phyloP scores from a whole-genome alignment of 805 yeast species.

The Wickerhamomyces mucosus region DNA sequence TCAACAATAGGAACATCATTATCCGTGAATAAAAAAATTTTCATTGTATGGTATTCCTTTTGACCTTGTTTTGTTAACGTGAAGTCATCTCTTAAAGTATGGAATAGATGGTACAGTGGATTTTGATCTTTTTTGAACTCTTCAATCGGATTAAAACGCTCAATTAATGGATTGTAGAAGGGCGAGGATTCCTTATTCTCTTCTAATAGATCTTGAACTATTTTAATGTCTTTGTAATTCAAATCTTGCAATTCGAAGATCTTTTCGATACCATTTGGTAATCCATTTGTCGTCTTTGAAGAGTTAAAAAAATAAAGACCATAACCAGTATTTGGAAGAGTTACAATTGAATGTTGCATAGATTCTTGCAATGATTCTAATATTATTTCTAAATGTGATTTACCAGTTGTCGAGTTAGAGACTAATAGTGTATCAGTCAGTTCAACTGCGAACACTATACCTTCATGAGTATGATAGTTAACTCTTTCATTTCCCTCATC shows the following conservation, averaged over 20 bases:
- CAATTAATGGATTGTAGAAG: slow-evolving; percentile 17
- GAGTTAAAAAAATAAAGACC: slow-evolving; percentile 63
- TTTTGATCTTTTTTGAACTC: slow-evolving; percentile 14
- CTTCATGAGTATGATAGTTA: slow-evolving; percentile 45
- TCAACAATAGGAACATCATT: slow-evolving; percentile 56
- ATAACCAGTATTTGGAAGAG: slow-evolving; percentile 59
- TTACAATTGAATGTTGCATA: slow-evolving; percentile 54
- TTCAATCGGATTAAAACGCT: slow-evolving; percentile 22
- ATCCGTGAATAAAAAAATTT: slow-evolving; percentile 65
- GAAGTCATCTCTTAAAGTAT: slow-evolving; percentile 47
- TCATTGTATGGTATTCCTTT: slow-evolving; percentile 40
- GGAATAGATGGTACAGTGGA: slow-evolving; percentile 36
- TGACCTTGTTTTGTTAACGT: slow-evolving; percentile 28
- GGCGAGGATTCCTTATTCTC: slow-evolving; percentile 25
- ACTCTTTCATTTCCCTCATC: slow-evolving; percentile 1
- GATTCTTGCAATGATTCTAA: slow-evolving; percentile 50
- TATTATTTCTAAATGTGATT: slow-evolving; percentile 40
- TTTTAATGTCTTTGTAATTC: slow-evolving; percentile 48
- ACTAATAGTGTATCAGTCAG: slow-evolving; percentile 36
- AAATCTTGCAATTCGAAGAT: slow-evolving; percentile 46
- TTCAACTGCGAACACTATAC: slow-evolving; percentile 55
- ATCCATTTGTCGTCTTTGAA: slow-evolving; percentile 23
- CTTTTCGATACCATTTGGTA: slow-evolving; percentile 35
- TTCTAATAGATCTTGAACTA: slow-evolving; percentile 37
- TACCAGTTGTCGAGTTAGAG: slow-evolving; percentile 26